phyloP scores from a whole-genome alignment of 2,329 filamentous ascomycete genomes.

The Ophiostoma pallidulum region DNA sequence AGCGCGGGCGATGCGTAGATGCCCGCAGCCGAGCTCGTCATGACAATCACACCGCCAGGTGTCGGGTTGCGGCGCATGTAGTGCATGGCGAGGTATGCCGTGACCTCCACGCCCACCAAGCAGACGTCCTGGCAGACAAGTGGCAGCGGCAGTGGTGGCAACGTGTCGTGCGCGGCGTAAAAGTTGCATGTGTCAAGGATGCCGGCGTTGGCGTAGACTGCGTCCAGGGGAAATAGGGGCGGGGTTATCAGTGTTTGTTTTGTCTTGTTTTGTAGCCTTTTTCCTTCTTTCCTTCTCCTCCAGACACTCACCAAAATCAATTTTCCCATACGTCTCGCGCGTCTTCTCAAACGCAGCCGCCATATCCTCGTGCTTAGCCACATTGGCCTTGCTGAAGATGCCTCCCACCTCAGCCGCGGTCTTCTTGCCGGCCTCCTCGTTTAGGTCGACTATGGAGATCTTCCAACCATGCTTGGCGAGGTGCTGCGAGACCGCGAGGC shows the following conservation, averaged over 20 bases:
- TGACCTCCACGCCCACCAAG: slow-evolving; percentile 13
- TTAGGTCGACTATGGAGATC: slow-evolving; percentile 5
- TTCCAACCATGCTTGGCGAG: slow-evolving; percentile 8
- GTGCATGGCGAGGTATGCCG: slow-evolving; percentile 12
- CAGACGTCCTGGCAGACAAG: slow-evolving; percentile 19
- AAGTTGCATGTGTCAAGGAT: slow-evolving; percentile 2
- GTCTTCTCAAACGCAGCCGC: slow-evolving; percentile 26
- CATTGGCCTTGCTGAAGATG: slow-evolving; percentile 5
- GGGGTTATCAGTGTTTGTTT: no score
- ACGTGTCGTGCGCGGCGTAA: not conserved
- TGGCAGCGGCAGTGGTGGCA: slow-evolving; percentile 1
- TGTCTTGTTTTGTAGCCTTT: no score
- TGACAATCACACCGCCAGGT: slow-evolving; percentile 4
- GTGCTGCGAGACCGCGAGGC: slow-evolving; percentile 3
- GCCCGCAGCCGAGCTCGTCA: slow-evolving; percentile 11
- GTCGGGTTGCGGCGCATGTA: slow-evolving; percentile 13
- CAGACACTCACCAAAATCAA: no score
- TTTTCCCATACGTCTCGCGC: slow-evolving; percentile 23
- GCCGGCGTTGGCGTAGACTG: slow-evolving; percentile 12
- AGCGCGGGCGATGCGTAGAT: slow-evolving; percentile 8
- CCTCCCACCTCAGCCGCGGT: slow-evolving; percentile 1
- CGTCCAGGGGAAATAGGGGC: no score
- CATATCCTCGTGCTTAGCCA: slow-evolving; percentile 20
- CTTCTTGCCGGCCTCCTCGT: not conserved
- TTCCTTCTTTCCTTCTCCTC: no score